These are phyloP conservation scores for Sicyos edulis DNA, from an alignment of 306 rosid genomes.

Conservation along the genomic window DNA sequence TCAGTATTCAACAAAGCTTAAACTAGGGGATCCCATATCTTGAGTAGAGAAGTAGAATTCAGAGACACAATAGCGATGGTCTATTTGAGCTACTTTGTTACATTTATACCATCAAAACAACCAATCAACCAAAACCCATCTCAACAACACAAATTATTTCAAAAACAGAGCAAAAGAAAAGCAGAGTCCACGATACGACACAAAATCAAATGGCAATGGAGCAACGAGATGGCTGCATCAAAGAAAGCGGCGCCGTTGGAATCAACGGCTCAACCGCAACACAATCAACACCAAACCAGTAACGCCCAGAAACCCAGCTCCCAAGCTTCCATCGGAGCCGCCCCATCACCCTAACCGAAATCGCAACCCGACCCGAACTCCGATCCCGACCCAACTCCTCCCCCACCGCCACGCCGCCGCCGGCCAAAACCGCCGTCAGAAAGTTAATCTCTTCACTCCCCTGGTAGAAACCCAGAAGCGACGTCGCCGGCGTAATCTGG, in stretches of 20 bases:
- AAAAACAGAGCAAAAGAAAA: too few relatives aligned
- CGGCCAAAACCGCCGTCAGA: conserved; percentile 57
- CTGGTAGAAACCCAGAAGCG: conserved; percentile 81
- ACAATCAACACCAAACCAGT: conserved; percentile 63
- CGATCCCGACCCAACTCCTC: conserved; percentile 70
- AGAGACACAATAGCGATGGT: too few relatives aligned
- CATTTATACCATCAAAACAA: too few relatives aligned
- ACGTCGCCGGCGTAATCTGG: conserved; percentile 53
- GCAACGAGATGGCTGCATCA: conserved; percentile 57
- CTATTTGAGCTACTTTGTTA: too few relatives aligned
- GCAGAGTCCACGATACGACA: not conserved
- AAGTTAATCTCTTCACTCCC: conserved; percentile 51
- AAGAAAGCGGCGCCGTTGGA: conserved; percentile 41
- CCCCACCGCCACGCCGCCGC: conserved; percentile 55
- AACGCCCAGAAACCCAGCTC: conserved; percentile 84
- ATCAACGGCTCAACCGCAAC: conserved; percentile 59
- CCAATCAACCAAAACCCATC: too few relatives aligned
- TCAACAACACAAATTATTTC: too few relatives aligned
- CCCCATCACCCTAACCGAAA: conserved; percentile 58
- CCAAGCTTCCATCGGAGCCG: conserved; percentile 83
- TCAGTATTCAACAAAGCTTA: too few relatives aligned
- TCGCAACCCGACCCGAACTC: conserved; percentile 46
- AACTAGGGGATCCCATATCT: too few relatives aligned
- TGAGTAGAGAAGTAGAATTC: too few relatives aligned
- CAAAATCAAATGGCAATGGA: conserved; percentile 47